Base-by-base conservation (phyloP, 495 filamentous ascomycete species). In the Penicillium turbatum region DNA sequence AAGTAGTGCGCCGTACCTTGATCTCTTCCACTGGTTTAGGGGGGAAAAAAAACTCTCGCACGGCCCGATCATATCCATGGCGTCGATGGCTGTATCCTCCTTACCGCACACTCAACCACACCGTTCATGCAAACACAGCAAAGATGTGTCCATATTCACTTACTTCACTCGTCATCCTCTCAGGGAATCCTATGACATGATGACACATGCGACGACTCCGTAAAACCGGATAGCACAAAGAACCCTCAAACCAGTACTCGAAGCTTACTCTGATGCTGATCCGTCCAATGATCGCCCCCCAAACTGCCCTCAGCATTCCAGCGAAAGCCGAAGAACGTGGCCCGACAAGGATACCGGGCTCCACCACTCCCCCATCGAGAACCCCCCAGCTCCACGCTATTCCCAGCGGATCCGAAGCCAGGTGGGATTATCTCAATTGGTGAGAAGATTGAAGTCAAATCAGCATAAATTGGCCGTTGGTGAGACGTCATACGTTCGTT, bases 261-360 rank as follows among this genome's bases (percentile, higher is more conserved):
- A n/a, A 10, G 16, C 34, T 29, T 31, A 12, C 27, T 45, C n/a
- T 32, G 12, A 26, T 36, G 45, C 30, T 30, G 13, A 48, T 12
- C 15, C 5, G 4, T 16, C 35, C 35, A n/a, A 37, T 35, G 12
- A 42, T 43, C 21, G 24, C 21, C 21, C 17, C 15, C 19, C 43
- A 39, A 46, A 26, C 34, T 19, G 29, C 16, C 30, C 34, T 49
- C 54, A 21, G 26, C 48, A 46, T 56, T 47, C 48, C 41, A 52
- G 24, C 37, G n/a, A 41, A 31, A 55, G 39, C 46, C 48, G 39
- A n/a, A 51, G 35, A 57, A 53, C 54, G 48, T 53, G 54, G 48
- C 29, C 31, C 6, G 47, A 38, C 34, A 40, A 41, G 37, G 48
- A 27, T 48, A 12, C 13, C 21, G 32, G 45, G 37, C 45, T 37